phyloP scores from a whole-genome alignment of 345 rosid species.

The Raphanus sativus region DNA sequence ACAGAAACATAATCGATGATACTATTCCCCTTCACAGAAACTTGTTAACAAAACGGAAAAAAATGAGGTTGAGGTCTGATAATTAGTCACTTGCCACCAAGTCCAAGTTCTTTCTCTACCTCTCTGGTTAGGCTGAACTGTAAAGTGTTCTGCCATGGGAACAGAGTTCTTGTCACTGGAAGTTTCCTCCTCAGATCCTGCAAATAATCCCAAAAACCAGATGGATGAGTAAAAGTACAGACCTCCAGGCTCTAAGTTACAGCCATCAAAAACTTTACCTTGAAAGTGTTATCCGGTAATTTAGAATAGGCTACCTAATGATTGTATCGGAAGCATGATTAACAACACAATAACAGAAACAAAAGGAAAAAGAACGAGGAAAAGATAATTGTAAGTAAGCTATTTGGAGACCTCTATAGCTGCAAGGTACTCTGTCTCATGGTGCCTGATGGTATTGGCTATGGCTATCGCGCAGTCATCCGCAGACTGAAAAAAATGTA shows the following conservation, averaged over 20 bases:
- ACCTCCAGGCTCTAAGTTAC: background rate
- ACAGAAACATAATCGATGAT: background rate
- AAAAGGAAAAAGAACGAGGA: background rate
- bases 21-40: background rate
- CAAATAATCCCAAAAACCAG: conserved; percentile 1
- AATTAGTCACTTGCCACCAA: conserved; percentile 59
- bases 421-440: conserved; percentile 83
- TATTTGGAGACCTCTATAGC: conserved; percentile 71
- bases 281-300: conserved; percentile 91
- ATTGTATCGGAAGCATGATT: conserved; percentile 2
- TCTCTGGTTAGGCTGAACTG: conserved; percentile 94
- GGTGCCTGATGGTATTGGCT: conserved; percentile 71
- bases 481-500: conserved; percentile 60
- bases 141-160: conserved; percentile 91
- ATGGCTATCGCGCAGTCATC: conserved; percentile 78
- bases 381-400: background rate
- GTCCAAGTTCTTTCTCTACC: conserved; percentile 83
- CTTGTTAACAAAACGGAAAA: background rate
- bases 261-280: conserved; percentile 47
- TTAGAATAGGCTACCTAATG: conserved; percentile 85
- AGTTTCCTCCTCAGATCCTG: conserved; percentile 99
- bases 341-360: background rate
- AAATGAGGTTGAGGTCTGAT: background rate
- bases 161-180: conserved; percentile 88
- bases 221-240: background rate